These are phyloP conservation scores for Quercus cerris DNA, from an alignment of 306 rosid genomes.

Conservation along the genomic window DNA sequence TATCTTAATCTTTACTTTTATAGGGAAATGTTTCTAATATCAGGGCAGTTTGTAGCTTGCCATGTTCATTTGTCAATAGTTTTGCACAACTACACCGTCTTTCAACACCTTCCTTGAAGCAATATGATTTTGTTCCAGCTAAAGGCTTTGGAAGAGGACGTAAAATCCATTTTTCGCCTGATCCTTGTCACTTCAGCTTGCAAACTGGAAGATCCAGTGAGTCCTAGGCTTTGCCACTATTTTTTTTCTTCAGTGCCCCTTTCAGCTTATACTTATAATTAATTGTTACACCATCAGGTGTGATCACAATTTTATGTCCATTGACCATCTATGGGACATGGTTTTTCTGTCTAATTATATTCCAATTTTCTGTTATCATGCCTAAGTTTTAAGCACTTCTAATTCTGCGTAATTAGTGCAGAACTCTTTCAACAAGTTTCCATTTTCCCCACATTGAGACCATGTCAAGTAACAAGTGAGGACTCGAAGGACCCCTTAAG, in stretches of 20 bases:
- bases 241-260: background rate
- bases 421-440: constrained; percentile 26
- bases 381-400: constrained; percentile 4
- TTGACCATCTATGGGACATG: background rate
- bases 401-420: constrained; percentile 23
- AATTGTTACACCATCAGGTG: background rate
- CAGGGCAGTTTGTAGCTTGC: constrained; percentile 36
- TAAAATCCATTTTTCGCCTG: constrained; percentile 21
- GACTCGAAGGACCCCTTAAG: constrained; percentile 49
- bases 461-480: constrained; percentile 45
- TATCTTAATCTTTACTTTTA: constrained; percentile 1
- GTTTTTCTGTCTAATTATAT: background rate
- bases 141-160: constrained; percentile 27
- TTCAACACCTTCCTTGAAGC: constrained; percentile 24
- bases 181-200: constrained; percentile 17
- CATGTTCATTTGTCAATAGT: constrained; percentile 29
- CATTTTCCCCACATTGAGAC: constrained; percentile 30
- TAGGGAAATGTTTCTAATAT: constrained; percentile 43
- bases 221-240: constrained; percentile 26
- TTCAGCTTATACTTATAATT: background rate
- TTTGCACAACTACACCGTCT: constrained; percentile 29
- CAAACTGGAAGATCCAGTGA: constrained; percentile 45
- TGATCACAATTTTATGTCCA: background rate
- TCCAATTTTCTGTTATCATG: constrained; percentile 5
- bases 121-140: constrained; percentile 19